Evolutionary conservation across 345 rosid species (phyloP), one percentile per base, ranked within the genome.

Genomic region (Arabidopsis suecica): DNA sequence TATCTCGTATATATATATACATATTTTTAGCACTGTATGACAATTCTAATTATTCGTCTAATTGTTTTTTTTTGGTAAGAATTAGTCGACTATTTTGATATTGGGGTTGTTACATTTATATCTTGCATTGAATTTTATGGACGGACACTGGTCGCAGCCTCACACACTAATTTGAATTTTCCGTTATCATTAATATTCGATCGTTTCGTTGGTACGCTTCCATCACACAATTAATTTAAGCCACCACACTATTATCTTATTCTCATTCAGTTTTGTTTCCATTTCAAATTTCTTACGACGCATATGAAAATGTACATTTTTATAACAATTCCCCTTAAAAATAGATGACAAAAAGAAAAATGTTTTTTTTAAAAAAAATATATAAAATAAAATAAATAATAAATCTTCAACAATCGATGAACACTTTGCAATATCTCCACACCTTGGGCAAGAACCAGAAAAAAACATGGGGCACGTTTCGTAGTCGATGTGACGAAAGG

Each of bases 401-500:
- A 16, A 16, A 16, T 16, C 18, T 16, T 16, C 18, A 16, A 16
- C 18, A 16, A 16, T 16, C 32, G 36, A 54, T 54, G 9, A 23
- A 51, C 6, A 20, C 1, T 49, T 5, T 11, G 58, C n/a, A 14
- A 55, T 2, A 30, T 32, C 40, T 32, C 22, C 12, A 56, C 1
- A 56, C 32, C 11, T n/a, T 8, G 11, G 28, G 47, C 56, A 62
- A 61, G 44, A 37, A 36, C 33, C 50, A 72, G 10, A 3, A 37
- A 70, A 23, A 34, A 30, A 45, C 25, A 44, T 16, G 32, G 32
- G 3, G 37, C 34, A 30, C 63, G 18, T 28, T 16, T 75, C 16
- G 32, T 53, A 47, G 65, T 73, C 53, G 23, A 4, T 16, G 65
- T 76, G 75, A 54, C 75, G 75, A 53, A 61, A 76, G 75, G 44